Conservation (phyloP, 805 yeast species). For the Komagataella populi region DNA sequence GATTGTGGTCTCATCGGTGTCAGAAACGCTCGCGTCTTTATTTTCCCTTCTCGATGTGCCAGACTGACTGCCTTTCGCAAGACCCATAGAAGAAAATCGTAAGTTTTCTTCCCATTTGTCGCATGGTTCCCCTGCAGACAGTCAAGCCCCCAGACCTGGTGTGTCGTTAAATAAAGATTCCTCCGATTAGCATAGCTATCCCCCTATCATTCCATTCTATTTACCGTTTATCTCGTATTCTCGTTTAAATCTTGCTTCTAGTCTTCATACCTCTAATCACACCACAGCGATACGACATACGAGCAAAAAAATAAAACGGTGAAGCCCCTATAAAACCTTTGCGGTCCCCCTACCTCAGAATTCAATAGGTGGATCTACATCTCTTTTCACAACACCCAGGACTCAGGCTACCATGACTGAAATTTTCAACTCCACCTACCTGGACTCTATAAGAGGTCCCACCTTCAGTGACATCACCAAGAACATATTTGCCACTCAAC, state of each 20-base stretch:
- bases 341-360: background rate
- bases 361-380: background rate
- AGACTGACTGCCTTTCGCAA: background rate
- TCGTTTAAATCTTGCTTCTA: background rate
- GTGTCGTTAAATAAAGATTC: background rate
- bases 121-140: background rate
- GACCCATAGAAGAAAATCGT: background rate
- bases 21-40: background rate
- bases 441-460: constrained; percentile 11
- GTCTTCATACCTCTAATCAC: background rate
- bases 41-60: background rate
- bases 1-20: background rate
- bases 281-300: background rate
- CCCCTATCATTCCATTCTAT: background rate
- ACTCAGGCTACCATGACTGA: constrained; percentile 13
- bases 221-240: background rate
- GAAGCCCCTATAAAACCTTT: background rate
- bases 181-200: background rate
- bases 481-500: constrained; percentile 23
- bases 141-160: background rate
- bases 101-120: background rate
- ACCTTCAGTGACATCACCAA: constrained; percentile 19
- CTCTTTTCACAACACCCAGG: background rate
- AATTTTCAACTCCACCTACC: constrained; percentile 16
- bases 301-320: background rate